A percentile compares a stretch with the other conserved stretches of the same genome.
These are phyloP conservation scores for Kalaharituber pfeilii DNA, from an alignment of 2,329 filamentous ascomycete genomes.

Conservation along the genomic window DNA sequence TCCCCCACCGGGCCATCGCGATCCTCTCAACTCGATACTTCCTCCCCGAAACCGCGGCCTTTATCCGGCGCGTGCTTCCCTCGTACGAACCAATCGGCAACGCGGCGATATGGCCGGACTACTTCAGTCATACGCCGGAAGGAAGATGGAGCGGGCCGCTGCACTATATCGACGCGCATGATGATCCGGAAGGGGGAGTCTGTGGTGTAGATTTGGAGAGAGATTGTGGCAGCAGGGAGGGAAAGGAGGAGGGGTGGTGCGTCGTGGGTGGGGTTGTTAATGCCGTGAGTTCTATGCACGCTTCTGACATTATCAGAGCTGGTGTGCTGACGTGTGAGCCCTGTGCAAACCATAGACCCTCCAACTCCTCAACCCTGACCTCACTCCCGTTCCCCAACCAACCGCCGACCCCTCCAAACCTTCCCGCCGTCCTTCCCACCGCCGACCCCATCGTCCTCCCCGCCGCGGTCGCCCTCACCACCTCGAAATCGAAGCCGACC, in stretches of 20 bases:
- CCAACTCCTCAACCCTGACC: not conserved
- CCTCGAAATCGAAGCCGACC: not conserved
- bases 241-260: slow-evolving; percentile 39
- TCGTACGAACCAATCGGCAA: slow-evolving; percentile 43
- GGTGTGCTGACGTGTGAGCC: slow-evolving; percentile 20
- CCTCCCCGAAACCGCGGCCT: slow-evolving; percentile 36
- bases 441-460: not conserved
- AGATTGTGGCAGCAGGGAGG: slow-evolving; percentile 36
- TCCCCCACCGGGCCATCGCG: slow-evolving; percentile 49
- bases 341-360: not conserved
- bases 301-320: not conserved
- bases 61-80: slow-evolving; percentile 41
- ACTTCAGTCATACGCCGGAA: slow-evolving; percentile 45
- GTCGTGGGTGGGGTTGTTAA: slow-evolving; percentile 36
- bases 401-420: not conserved
- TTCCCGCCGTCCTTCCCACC: not conserved
- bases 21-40: slow-evolving; percentile 47
- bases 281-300: slow-evolving; percentile 14
- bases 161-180: slow-evolving; percentile 53
- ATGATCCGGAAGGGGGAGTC: slow-evolving; percentile 36
- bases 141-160: slow-evolving; percentile 44
- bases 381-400: not conserved
- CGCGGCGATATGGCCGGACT: slow-evolving; percentile 51
- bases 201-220: slow-evolving; percentile 43
- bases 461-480: not conserved